Base-by-base conservation (phyloP, 2,329 filamentous ascomycete species). In the Penicillium brasilianum region DNA sequence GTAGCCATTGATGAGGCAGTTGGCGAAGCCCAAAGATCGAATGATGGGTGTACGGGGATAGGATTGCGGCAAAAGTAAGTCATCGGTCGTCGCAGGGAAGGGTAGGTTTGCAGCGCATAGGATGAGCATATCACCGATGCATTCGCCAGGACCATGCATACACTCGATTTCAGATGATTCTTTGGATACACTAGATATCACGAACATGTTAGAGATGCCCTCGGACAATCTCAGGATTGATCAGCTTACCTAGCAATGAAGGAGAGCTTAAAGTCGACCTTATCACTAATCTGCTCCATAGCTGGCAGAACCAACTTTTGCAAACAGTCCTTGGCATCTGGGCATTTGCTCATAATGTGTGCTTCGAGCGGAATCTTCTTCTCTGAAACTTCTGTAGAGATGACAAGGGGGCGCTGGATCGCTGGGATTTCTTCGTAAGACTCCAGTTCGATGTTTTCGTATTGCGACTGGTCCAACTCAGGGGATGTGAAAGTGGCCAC, bases 271-370 rank as follows among this genome's bases (percentile, higher is more conserved):
- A 99, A 98, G 81, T 97, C 89, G 63, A 98, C 92, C 76, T 96
- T 95, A 65, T 92, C 86, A 63, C 87, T 84, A 39, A 93, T 85
- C 60, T 87, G 85, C 76, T 92, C 87, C 93, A 99, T 97, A 22
- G 89, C 85, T 0, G 95, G 95, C 16, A 98, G 80, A 25, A 99
- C 84, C 69, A 99, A 80, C 61, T 93, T 82, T 63, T 87, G 86
- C 20, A 99, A 82, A 72, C 94, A 97, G 73, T 92, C 90, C 76
- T 84, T 85, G 2, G 95, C 93, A 77, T 99, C 95, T 0, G 94
- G 93, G 72, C 95, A 99, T 83, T 98, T 97, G 80, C 88, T 91
- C 89, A 98, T 99, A 70, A 98, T 95, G 76, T 98, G 94, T 58
- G 92, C 91, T 76, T 99, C 95, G 2, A 99, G 79, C 4, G 92